A percentile compares a stretch with the other conserved stretches of the same genome.
These are phyloP conservation scores for Colletotrichum tanaceti DNA, from an alignment of 2,329 filamentous ascomycete species.

Conservation along the genomic window DNA sequence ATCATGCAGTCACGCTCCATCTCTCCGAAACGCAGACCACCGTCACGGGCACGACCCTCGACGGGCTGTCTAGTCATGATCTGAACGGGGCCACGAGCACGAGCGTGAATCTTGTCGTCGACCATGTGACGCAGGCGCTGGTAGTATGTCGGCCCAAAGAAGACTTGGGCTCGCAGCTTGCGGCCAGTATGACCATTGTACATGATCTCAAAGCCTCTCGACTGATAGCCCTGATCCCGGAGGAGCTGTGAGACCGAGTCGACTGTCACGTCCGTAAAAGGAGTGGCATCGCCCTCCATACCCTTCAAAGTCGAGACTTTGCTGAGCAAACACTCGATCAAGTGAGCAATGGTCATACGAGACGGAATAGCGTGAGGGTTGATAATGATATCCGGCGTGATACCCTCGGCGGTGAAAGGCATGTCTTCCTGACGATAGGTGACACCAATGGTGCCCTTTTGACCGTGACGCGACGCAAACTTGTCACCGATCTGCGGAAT, in stretches of 20 bases:
- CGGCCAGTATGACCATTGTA: conserved; percentile 97
- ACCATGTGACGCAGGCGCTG: conserved; percentile 99
- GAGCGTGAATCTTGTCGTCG: conserved; percentile 99
- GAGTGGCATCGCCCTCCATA: conserved; percentile 95
- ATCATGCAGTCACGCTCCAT: conserved; percentile 99
- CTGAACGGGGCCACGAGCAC: conserved; percentile 94
- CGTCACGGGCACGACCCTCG: conserved; percentile 96
- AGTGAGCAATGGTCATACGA: conserved; percentile 99
- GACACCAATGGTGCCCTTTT: conserved; percentile 99
- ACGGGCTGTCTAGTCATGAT: conserved; percentile 98
- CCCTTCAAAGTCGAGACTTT: conserved; percentile 95
- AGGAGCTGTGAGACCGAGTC: conserved; percentile 90
- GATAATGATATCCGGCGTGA: conserved; percentile 96
- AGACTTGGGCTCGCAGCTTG: conserved; percentile 93
- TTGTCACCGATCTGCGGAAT: conserved; percentile 99
- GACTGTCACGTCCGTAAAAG: conserved; percentile 97
- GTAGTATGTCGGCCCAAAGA: conserved; percentile 98
- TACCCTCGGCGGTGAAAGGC: conserved; percentile 93
- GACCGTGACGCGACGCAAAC: conserved; percentile 98
- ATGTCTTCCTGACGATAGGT: conserved; percentile 98
- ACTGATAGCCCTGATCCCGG: conserved; percentile 92
- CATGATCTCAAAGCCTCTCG: conserved; percentile 97
- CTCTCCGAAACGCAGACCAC: conserved; percentile 98
- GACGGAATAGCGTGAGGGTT: conserved; percentile 99
- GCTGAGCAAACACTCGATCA: conserved; percentile 97